phyloP scores from a whole-genome alignment of 2,329 filamentous ascomycete genomes.

The Ceratocystis papillata region DNA sequence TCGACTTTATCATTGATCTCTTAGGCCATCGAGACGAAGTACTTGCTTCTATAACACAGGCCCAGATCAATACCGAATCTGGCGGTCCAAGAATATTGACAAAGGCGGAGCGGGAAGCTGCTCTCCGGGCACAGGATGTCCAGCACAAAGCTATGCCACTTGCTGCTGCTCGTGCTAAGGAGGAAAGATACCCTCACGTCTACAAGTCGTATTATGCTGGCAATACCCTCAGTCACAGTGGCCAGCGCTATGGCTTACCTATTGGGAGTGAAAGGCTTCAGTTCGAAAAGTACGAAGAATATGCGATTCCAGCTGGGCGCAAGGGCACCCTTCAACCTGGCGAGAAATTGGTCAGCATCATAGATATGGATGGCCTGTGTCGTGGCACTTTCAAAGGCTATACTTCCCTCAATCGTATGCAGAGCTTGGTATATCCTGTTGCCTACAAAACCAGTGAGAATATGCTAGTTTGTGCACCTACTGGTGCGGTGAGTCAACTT shows the following conservation, averaged over 20 bases:
- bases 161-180: slow-evolving; percentile 58
- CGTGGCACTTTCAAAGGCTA: slow-evolving; percentile 89
- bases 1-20: slow-evolving; percentile 88
- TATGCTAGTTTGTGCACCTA: slow-evolving; percentile 96
- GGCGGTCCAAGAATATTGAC: slow-evolving; percentile 47
- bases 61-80: slow-evolving; percentile 16
- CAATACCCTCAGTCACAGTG: slow-evolving; percentile 69
- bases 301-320: slow-evolving; percentile 69
- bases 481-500: slow-evolving; percentile 59
- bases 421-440: slow-evolving; percentile 89
- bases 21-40: slow-evolving; percentile 66
- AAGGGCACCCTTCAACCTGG: slow-evolving; percentile 63
- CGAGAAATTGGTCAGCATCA: slow-evolving; percentile 66
- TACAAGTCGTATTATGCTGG: slow-evolving; percentile 76
- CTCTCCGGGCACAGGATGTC: slow-evolving; percentile 61
- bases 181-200: slow-evolving; percentile 80
- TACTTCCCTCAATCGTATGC: slow-evolving; percentile 91
- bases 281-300: slow-evolving; percentile 74
- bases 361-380: slow-evolving; percentile 79
- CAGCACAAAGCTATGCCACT: slow-evolving; percentile 72
- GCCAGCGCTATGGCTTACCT: slow-evolving; percentile 74
- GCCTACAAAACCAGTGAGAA: slow-evolving; percentile 95
- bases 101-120: slow-evolving; percentile 65
- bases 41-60: slow-evolving; percentile 35
- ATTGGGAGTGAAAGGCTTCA: slow-evolving; percentile 61